A percentile compares a stretch with the other conserved stretches of the same genome.
These are phyloP conservation scores for Aspergillus sp. DNA, from an alignment of 2,329 filamentous ascomycete species.

Conservation along the genomic window DNA sequence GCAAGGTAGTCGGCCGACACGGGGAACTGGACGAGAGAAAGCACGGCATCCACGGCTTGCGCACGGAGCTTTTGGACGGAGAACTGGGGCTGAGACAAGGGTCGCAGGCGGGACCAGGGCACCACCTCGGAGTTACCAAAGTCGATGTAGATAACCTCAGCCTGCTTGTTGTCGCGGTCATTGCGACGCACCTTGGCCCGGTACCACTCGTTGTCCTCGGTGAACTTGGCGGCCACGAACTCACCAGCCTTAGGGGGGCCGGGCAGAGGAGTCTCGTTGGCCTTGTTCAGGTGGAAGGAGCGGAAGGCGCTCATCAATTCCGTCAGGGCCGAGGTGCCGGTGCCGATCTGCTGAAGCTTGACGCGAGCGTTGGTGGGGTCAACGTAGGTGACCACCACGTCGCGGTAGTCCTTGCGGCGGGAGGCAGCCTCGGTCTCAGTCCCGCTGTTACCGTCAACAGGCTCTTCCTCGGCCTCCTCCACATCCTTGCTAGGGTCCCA, in stretches of 20 bases:
- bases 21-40: conserved; percentile 89
- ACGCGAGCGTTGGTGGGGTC: conserved; percentile 73
- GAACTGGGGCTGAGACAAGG: conserved; percentile 79
- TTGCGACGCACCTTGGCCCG: conserved; percentile 87
- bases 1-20: conserved; percentile 76
- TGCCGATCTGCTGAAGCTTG: conserved; percentile 88
- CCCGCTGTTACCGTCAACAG: conserved; percentile 48
- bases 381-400: conserved; percentile 88
- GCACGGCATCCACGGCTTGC: conserved; percentile 81
- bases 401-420: conserved; percentile 84
- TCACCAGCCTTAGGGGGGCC: conserved; percentile 87
- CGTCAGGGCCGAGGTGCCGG: conserved; percentile 80
- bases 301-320: conserved; percentile 89
- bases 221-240: conserved; percentile 87
- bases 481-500: conserved; percentile 89
- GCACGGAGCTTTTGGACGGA: conserved; percentile 75
- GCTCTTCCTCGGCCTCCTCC: conserved; percentile 55
- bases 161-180: conserved; percentile 82
- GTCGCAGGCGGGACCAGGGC: conserved; percentile 78
- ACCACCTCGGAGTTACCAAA: conserved; percentile 93
- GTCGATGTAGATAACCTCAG: conserved; percentile 92
- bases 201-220: conserved; percentile 89
- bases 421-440: conserved; percentile 58
- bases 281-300: conserved; percentile 81
- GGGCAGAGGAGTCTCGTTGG: conserved; percentile 72